phyloP scores from a whole-genome alignment of 495 filamentous ascomycete genomes.

The Neurospora tetraspora region DNA sequence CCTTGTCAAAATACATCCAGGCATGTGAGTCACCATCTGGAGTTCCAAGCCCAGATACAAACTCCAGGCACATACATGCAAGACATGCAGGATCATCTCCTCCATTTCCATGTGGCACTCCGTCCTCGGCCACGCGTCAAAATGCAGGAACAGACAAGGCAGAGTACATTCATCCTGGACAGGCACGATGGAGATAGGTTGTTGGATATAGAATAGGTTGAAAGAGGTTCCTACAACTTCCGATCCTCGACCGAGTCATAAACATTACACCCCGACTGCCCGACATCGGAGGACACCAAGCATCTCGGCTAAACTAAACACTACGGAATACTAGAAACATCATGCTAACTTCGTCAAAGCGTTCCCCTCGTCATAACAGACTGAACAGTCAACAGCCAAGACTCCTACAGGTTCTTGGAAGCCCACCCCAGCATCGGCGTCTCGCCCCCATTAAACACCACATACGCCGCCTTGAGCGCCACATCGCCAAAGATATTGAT shows the following conservation, averaged over 20 bases:
- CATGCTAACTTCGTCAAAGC: neutral
- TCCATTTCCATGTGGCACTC: neutral
- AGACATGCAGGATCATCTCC: neutral
- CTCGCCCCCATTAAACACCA: constrained; percentile 47
- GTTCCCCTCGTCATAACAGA: neutral
- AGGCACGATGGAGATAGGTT: neutral
- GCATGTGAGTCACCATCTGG: neutral
- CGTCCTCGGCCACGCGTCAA: neutral
- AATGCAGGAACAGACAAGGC: neutral
- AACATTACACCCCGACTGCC: neutral
- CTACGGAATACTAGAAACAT: neutral
- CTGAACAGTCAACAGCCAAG: neutral
- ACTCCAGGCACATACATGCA: neutral
- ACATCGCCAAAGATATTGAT: constrained; percentile 72
- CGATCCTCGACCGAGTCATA: too few species aligned
- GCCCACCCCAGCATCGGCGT: constrained; percentile 53
- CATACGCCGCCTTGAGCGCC: constrained; percentile 72
- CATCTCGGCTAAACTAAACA: neutral
- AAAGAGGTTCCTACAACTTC: too few species aligned
- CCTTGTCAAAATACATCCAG: neutral
- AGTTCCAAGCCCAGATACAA: neutral
- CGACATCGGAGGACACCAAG: neutral
- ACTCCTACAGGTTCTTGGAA: constrained; percentile 18
- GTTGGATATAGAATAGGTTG: neutral
- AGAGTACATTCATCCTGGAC: neutral